phyloP scores from a whole-genome alignment of 352 stramenopile species.

The Phytophthora lateralis region DNA sequence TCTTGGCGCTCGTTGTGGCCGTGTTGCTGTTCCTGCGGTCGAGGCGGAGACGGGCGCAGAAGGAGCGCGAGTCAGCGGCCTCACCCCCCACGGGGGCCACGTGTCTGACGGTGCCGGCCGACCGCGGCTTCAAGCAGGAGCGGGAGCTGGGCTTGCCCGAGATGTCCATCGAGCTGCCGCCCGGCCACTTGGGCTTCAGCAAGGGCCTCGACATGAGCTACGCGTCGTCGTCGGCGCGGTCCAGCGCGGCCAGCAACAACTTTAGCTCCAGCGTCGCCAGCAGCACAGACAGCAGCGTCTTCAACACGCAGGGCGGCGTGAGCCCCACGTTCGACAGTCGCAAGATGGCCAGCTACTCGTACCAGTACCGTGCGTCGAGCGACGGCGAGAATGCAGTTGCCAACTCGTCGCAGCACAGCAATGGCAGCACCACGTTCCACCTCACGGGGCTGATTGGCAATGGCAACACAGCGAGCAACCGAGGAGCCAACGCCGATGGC shows the following conservation, averaged over 20 bases:
- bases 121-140: constrained; percentile 38
- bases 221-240: constrained; percentile 38
- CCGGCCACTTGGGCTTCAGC: constrained; percentile 31
- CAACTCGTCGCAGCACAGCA: constrained; percentile 9
- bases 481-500: constrained; percentile 11
- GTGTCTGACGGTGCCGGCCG: constrained; percentile 24
- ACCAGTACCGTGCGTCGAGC: constrained; percentile 41
- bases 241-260: constrained; percentile 30
- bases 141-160: constrained; percentile 41
- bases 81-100: constrained; percentile 13
- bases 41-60: constrained; percentile 16
- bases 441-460: constrained; percentile 35
- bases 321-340: constrained; percentile 38
- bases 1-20: constrained; percentile 36
- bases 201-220: constrained; percentile 39
- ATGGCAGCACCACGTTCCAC: constrained; percentile 30
- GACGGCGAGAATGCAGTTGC: constrained; percentile 16
- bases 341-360: constrained; percentile 41
- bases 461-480: constrained; percentile 19
- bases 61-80: constrained; percentile 8
- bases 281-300: constrained; percentile 40
- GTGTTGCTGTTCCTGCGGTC: constrained; percentile 30
- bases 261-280: constrained; percentile 28
- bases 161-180: constrained; percentile 51
- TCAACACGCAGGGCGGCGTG: constrained; percentile 46